A percentile compares a stretch with the other conserved stretches of the same genome.
phyloP scores from a whole-genome alignment of 192 early-diverging fungal genomes.

The Entophlyctis luteolus region DNA sequence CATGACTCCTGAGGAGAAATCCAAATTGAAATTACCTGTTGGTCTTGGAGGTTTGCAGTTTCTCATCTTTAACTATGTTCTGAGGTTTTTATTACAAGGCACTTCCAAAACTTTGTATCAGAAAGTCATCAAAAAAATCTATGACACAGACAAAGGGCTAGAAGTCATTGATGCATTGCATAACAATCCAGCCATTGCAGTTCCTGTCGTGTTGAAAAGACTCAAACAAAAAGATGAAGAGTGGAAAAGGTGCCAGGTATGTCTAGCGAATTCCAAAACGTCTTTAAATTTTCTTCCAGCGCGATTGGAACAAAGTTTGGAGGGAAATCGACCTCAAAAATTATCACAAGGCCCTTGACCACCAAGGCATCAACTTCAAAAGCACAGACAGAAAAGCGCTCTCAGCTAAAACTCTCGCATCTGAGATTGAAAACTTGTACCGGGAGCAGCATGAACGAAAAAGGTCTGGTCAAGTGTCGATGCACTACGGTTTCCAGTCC shows the following conservation, averaged over 20 bases:
- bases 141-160: slow-evolving; percentile 76
- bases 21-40: slow-evolving; percentile 65
- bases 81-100: slow-evolving; percentile 13
- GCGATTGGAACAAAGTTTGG: slow-evolving; percentile 97
- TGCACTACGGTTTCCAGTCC: slow-evolving; percentile 28
- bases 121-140: slow-evolving; percentile 92
- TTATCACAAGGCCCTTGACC: slow-evolving; percentile 91
- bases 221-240: slow-evolving; percentile 99
- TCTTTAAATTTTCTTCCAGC: slow-evolving; percentile 41
- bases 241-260: slow-evolving; percentile 82
- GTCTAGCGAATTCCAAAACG: background rate
- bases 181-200: slow-evolving; percentile 81
- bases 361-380: slow-evolving; percentile 91
- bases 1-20: slow-evolving; percentile 77
- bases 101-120: slow-evolving; percentile 83
- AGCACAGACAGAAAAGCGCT: slow-evolving; percentile 77
- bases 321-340: slow-evolving; percentile 89
- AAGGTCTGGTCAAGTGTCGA: background rate
- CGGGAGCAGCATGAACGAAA: slow-evolving; percentile 72
- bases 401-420: slow-evolving; percentile 68
- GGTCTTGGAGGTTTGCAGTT: slow-evolving; percentile 66
- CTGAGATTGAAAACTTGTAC: slow-evolving; percentile 82
- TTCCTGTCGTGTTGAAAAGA: slow-evolving; percentile 90
- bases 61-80: background rate
- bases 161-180: slow-evolving; percentile 93